Base-by-base conservation (phyloP, 2,329 filamentous ascomycete species). In the Rugonectria rugulosa region DNA sequence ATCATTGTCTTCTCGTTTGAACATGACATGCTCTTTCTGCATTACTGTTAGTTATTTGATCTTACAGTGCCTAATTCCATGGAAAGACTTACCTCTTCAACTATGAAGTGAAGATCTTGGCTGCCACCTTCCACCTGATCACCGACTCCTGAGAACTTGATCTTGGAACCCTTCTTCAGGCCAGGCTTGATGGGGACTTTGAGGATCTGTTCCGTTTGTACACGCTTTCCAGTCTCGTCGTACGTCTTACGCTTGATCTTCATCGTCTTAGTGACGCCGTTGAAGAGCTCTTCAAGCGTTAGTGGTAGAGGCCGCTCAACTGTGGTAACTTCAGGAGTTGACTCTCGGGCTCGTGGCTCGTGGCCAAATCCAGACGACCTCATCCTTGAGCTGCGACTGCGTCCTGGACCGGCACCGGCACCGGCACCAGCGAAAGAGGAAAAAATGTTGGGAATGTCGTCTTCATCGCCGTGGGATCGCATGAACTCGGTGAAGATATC, bases 211-310 rank as follows among this genome's bases (percentile, higher is more conserved):
- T 99, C 95, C 57, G 93, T 90, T 3, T 88, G 89, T 37, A 86
- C 91, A 66, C 92, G 87, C 79, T 96, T 97, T 54, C 92, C 92
- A 1, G 83, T 88, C 17, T 88, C 81, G 73, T 99, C 95, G 72
- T 91, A 98, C 15, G 89, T 92, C 85, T 98, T 98, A 69, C 94
- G 86, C 81, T 97, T 97, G 62, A 98, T 96, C 79, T 95, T 96
- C 83, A 99, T 92, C 82, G 96, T 97, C 85, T 99, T 99, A 43
- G 89, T 92, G 29, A 87, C 86, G 34, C 95, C 95, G 21, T 83
- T 88, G 78, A 86, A 98, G 59, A 98, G 77, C 69, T 99, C 95
- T 74, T 99, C 95, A 27, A 99, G 78, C 3, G 89, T 86, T 19
- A 99, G 79, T 3, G 88, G 86, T 59, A 99, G 75, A 40, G 90